Base-by-base conservation (phyloP, 345 rosid genomes). In the Gossypium turneri region DNA sequence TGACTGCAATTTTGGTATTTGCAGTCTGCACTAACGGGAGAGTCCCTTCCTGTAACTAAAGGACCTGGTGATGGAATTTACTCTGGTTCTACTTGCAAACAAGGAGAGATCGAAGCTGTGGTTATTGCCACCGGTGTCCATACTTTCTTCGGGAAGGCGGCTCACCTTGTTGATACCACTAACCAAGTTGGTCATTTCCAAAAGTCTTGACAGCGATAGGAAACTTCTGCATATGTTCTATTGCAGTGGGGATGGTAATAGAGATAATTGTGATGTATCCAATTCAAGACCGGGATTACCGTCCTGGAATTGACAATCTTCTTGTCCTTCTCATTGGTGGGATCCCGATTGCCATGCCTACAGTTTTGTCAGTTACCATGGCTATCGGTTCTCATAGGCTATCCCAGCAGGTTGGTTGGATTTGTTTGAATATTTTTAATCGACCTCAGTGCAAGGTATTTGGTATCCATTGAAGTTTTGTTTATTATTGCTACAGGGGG, bases 311-410 rank as follows among this genome's bases (percentile, higher is more conserved):
- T 62, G 99, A 93, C 85, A 95, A 95, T 78, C 98, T 95, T 76
- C 99, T 95, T 80, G 99, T 95, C 29, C 96, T 95, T 70, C 93
- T 95, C 73, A 95, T 95, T 69, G 98, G 99, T 43, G 98, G 99
- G 79, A 95, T 95, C 82, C 99, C 99, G 7, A 95, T 95, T 79
- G 99, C 99, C 73, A 95, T 95, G 99, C 99, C 99, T 24, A 95
- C 98, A 2, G 98, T 94, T 75, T 86, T 94, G 69, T 94, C 98
- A 3, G 98, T 94, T 75, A 94, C 98, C 47, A 93, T 95, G 99
- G 99, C 98, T 58, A 95, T 93, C 74, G 99, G 99, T 76, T 93
- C 99, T 71, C 99, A 93, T 76, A 84, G 97, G 80, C 77, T 95
- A 72, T 85, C 99, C 77, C 97, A 89, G 85, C 99, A 94, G 98